These are phyloP conservation scores for Sporothrix phasma DNA, from an alignment of 2,329 filamentous ascomycete genomes.

Conservation along the genomic window DNA sequence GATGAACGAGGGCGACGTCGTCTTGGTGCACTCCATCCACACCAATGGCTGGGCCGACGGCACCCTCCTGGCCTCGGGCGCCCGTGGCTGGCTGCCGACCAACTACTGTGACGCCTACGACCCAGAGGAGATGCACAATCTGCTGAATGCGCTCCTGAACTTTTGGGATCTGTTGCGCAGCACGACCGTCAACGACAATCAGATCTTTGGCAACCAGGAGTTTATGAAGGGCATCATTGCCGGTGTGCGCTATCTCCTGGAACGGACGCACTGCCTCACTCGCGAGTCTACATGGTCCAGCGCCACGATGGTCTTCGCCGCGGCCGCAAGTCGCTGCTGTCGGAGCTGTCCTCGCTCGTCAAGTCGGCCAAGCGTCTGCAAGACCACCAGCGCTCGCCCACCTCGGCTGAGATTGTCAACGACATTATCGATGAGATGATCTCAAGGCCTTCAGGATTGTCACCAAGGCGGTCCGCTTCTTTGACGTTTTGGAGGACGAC, in stretches of 20 bases:
- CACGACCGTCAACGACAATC: constrained; percentile 62
- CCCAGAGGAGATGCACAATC: constrained; percentile 71
- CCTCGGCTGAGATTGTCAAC: constrained; percentile 50
- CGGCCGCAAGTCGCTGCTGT: constrained; percentile 76
- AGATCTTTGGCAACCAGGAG: constrained; percentile 81
- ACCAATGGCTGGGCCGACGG: constrained; percentile 98
- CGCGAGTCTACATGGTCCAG: constrained; percentile 69
- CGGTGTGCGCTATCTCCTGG: constrained; percentile 80
- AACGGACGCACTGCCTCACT: constrained; percentile 79
- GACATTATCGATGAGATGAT: constrained; percentile 87
- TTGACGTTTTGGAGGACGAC: constrained; percentile 72
- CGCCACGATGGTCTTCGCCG: constrained; percentile 66
- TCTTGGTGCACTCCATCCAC: constrained; percentile 91
- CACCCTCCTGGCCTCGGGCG: constrained; percentile 74
- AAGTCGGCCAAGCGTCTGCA: constrained; percentile 81
- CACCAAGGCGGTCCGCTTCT: constrained; percentile 79
- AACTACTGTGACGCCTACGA: constrained; percentile 98
- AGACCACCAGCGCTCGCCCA: constrained; percentile 49
- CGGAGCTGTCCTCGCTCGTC: constrained; percentile 80
- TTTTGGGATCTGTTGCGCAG: constrained; percentile 86
- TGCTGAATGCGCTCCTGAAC: constrained; percentile 77
- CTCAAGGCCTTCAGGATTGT: constrained; percentile 88
- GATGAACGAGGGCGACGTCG: constrained; percentile 80
- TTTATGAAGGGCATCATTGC: constrained; percentile 92
- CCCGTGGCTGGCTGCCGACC: constrained; percentile 89